These are phyloP conservation scores for Blastomyces gilchristii DNA, from an alignment of 2,329 filamentous ascomycete genomes.

Conservation along the genomic window DNA sequence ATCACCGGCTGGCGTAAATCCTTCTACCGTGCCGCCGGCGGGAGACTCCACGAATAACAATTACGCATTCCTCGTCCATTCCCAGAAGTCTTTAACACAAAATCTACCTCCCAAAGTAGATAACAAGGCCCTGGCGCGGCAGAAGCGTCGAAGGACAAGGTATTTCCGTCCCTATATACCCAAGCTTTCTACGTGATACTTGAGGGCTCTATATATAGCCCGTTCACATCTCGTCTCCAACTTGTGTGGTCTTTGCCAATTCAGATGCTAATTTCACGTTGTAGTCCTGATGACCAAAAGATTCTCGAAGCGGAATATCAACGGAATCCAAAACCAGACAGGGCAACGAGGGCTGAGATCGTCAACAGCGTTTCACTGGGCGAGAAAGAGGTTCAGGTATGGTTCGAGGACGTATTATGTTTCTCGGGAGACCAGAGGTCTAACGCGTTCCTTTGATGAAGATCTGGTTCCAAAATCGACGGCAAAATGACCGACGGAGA, in stretches of 20 bases:
- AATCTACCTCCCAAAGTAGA: constrained; percentile 49
- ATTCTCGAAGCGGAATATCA: constrained; percentile 79
- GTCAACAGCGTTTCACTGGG: constrained; percentile 77
- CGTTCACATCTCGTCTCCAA: not conserved
- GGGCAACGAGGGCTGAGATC: constrained; percentile 72
- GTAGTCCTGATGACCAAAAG: constrained; percentile 75
- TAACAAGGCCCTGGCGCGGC: constrained; percentile 49
- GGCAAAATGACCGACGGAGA: constrained; percentile 85
- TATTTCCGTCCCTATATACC: constrained; percentile 24
- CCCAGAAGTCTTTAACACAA: constrained; percentile 46
- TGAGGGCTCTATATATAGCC: not conserved
- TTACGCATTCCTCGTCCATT: constrained; percentile 52
- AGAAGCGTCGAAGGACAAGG: constrained; percentile 54
- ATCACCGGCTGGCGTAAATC: not conserved
- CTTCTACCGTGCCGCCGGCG: constrained; percentile 12
- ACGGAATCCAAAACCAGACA: constrained; percentile 82
- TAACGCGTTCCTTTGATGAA: constrained; percentile 32
- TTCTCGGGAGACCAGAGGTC: constrained; percentile 17
- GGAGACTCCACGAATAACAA: constrained; percentile 26
- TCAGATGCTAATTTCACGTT: not conserved
- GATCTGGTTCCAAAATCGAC: constrained; percentile 97
- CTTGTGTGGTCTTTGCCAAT: not conserved
- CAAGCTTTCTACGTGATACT: not conserved
- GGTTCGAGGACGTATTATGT: constrained; percentile 21
- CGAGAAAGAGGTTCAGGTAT: constrained; percentile 93